Percentiles rank a stretch among this genome's conserved stretches.
Evolutionary conservation across 2,329 filamentous ascomycete species (phyloP).

Genomic region (Zasmidium citrigriseum): DNA sequence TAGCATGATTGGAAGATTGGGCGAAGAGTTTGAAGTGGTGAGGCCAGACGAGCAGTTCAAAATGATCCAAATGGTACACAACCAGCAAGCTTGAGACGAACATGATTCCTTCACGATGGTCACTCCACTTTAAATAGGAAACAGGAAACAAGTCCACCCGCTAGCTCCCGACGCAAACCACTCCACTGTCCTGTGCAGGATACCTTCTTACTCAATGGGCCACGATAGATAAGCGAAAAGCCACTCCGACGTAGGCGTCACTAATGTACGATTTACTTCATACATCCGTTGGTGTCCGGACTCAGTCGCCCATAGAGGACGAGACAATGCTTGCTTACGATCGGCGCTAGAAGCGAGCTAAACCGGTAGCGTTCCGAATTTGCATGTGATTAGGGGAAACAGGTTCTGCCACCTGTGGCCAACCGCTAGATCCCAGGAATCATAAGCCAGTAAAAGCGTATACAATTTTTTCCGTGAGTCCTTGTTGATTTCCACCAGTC

Average conservation of each 20-base stretch:
- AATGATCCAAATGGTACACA: no score
- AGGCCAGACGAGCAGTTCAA: constrained; percentile 9
- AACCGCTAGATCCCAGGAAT: background rate
- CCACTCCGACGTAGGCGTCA: no score
- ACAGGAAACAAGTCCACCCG: no score
- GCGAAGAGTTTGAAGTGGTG: constrained; percentile 8
- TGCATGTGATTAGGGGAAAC: background rate
- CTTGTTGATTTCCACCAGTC: no score
- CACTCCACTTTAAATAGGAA: no score
- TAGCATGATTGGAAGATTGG: background rate
- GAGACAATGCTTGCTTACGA: background rate
- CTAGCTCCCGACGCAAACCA: no score
- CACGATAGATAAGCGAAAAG: no score
- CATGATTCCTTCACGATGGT: no score
- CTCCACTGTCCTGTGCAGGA: no score
- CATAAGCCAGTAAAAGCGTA: background rate
- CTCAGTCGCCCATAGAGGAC: background rate
- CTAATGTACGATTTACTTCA: background rate
- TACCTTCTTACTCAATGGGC: no score
- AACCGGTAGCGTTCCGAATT: background rate
- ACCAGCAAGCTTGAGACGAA: no score
- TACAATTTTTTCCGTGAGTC: background rate
- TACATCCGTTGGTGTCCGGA: background rate
- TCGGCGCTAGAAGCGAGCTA: background rate
- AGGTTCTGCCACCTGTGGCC: background rate